Conservation (phyloP, 78 protist species). For the Chrysochromulina tobinii region DNA sequence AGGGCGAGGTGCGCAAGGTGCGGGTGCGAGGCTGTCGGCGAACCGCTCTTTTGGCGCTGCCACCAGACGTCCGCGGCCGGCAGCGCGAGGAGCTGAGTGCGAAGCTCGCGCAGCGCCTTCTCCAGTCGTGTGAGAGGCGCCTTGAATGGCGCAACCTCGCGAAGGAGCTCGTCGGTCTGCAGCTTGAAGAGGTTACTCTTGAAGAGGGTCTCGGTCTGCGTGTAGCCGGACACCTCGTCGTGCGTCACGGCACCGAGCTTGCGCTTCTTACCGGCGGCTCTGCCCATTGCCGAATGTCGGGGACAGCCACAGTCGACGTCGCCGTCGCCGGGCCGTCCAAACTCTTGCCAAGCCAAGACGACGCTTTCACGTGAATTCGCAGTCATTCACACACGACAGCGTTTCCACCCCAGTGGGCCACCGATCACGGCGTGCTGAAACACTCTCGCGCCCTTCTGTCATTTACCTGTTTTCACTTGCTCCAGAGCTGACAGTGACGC, state of each 20-base stretch:
- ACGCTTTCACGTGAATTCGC: no score
- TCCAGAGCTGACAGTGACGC: no score
- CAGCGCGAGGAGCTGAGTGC: not conserved
- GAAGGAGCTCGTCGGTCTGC: constrained; percentile 10
- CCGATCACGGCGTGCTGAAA: no score
- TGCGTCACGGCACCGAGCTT: not conserved
- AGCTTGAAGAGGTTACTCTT: constrained; percentile 27
- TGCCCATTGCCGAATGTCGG: no score
- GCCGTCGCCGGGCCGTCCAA: no score
- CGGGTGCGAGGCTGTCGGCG: not conserved
- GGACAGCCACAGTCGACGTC: no score
- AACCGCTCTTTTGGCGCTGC: not conserved
- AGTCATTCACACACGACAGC: no score
- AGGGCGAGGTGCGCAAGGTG: not conserved
- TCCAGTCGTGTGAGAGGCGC: not conserved
- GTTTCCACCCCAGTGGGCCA: no score
- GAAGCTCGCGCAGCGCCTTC: not conserved
- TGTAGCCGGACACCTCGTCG: not conserved
- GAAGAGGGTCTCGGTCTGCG: constrained; percentile 22
- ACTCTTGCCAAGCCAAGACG: no score
- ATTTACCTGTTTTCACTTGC: no score
- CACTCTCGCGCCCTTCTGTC: no score
- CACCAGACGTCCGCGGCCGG: not conserved
- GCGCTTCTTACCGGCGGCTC: no score
- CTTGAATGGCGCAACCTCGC: not conserved